Evolutionary conservation across 2,329 filamentous ascomycete genomes (phyloP).

Genomic region (Penicillium palitans): DNA sequence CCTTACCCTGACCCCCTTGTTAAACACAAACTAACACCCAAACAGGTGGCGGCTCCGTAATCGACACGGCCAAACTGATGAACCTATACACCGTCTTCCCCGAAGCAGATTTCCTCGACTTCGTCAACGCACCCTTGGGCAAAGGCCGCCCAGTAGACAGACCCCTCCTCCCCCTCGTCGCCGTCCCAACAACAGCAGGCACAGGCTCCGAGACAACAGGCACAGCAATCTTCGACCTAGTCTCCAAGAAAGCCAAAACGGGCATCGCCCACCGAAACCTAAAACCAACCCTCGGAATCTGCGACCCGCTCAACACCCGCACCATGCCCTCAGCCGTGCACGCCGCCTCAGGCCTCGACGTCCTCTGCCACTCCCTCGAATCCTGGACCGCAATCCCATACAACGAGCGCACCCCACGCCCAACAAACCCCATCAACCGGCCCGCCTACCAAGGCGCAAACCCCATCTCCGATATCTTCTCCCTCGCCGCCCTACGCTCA

Average conservation of each 20-base stretch:
- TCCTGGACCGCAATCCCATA: conserved; percentile 98
- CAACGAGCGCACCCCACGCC: conserved; percentile 78
- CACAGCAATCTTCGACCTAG: conserved; percentile 95
- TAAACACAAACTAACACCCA: conserved; percentile 8
- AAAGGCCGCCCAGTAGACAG: conserved; percentile 74
- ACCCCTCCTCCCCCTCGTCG: conserved; percentile 72
- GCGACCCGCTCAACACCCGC: conserved; percentile 81
- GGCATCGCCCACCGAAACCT: conserved; percentile 93
- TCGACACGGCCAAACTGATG: conserved; percentile 98
- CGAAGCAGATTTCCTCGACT: conserved; percentile 92
- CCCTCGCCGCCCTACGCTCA: conserved; percentile 74
- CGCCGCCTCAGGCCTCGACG: conserved; percentile 87
- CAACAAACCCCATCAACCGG: conserved; percentile 82
- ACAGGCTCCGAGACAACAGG: conserved; percentile 94
- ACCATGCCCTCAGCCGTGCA: conserved; percentile 96
- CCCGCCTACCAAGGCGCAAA: conserved; percentile 97
- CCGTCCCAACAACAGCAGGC: conserved; percentile 81
- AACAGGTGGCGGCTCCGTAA: conserved; percentile 77
- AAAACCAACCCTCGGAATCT: conserved; percentile 91
- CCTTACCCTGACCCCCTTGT: too few relatives aligned
- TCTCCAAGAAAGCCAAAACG: conserved; percentile 86
- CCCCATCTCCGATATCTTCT: conserved; percentile 97
- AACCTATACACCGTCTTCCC: conserved; percentile 91
- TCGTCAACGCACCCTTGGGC: conserved; percentile 92
- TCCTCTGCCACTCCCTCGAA: conserved; percentile 92